Conservation (phyloP, 2,329 filamentous ascomycete species). For the Cercospora sp. region DNA sequence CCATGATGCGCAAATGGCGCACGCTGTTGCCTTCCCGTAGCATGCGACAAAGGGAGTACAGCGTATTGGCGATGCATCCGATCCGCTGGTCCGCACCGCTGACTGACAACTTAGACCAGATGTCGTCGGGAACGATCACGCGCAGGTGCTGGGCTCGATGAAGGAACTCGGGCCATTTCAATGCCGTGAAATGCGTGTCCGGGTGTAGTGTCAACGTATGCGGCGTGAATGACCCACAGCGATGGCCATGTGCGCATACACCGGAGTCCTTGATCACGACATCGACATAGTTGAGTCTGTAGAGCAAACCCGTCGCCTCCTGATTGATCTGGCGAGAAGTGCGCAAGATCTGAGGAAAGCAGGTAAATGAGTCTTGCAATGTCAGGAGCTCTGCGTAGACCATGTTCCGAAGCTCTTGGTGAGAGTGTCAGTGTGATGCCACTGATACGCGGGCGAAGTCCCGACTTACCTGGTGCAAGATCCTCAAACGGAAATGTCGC, state of each 20-base stretch:
- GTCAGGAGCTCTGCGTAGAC: conserved; percentile 19
- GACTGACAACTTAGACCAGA: background rate
- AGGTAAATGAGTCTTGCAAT: conserved; percentile 26
- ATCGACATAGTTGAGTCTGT: conserved; percentile 50
- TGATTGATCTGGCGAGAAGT: conserved; percentile 43
- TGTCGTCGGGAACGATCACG: background rate
- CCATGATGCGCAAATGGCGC: background rate
- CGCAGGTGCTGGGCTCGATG: conserved; percentile 16
- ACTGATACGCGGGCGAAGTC: background rate
- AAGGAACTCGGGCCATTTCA: conserved; percentile 17
- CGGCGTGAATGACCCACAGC: conserved; percentile 8
- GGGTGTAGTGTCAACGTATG: background rate
- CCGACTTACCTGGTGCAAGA: conserved; percentile 8
- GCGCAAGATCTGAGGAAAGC: conserved; percentile 44
- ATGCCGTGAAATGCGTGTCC: background rate
- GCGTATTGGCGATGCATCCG: background rate
- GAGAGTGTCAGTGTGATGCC: background rate
- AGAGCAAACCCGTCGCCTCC: conserved; percentile 48
- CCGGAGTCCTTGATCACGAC: conserved; percentile 39
- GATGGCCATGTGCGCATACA: conserved; percentile 16
- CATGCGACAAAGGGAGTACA: conserved; percentile 11
- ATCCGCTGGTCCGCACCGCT: background rate
- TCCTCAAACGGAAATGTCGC: conserved; percentile 19
- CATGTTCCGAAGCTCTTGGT: conserved; percentile 15
- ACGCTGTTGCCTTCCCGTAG: background rate